Percentiles rank a stretch among this genome's conserved stretches.
These are phyloP conservation scores for Starmerella sp. DNA, from an alignment of 805 yeast genomes.

Conservation along the genomic window DNA sequence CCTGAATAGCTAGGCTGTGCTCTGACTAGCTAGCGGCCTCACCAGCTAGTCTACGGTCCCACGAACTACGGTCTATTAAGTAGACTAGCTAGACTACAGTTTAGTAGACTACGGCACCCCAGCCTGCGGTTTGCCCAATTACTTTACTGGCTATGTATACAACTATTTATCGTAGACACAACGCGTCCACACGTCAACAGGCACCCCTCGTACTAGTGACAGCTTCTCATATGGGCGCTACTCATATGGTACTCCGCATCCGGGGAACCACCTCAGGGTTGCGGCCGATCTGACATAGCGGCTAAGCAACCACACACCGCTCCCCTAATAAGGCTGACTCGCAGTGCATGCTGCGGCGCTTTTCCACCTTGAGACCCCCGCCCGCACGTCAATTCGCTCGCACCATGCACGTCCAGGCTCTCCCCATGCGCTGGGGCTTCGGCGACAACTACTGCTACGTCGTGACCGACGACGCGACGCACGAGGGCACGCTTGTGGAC, in stretches of 20 bases:
- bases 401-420: conserved; percentile 67
- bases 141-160: too few relatives aligned
- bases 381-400: conserved; percentile 22
- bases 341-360: background rate
- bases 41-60: too few relatives aligned
- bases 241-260: background rate
- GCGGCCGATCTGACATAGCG: background rate
- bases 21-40: too few relatives aligned
- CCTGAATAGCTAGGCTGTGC: too few relatives aligned
- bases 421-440: conserved; percentile 90
- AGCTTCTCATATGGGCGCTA: background rate
- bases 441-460: conserved; percentile 89
- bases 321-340: background rate
- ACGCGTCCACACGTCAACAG: too few relatives aligned
- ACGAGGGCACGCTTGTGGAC: conserved; percentile 73
- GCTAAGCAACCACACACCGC: background rate
- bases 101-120: too few relatives aligned
- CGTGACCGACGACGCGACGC: conserved; percentile 53
- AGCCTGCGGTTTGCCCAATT: too few relatives aligned
- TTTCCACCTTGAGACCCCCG: background rate
- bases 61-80: too few relatives aligned
- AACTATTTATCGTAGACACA: too few relatives aligned
- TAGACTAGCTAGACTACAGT: too few relatives aligned
- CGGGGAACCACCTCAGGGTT: background rate
- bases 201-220: too few relatives aligned